These are phyloP conservation scores for Nitzschia sp. DNA, from an alignment of 108 stramenopile genomes.

Conservation along the genomic window DNA sequence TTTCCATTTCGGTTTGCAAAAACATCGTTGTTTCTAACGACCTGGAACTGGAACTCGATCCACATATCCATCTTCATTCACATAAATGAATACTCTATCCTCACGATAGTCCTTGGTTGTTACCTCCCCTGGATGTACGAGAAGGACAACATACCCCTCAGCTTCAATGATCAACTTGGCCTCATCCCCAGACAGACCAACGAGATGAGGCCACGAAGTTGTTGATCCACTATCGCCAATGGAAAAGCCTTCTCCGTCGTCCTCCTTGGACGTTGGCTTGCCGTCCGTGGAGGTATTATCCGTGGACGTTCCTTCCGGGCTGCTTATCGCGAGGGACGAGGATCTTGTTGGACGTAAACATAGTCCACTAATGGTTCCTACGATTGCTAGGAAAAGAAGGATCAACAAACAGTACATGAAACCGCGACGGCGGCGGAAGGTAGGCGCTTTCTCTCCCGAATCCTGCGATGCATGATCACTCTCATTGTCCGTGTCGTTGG, in stretches of 20 bases:
- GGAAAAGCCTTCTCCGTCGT: background rate
- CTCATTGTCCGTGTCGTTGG: no score
- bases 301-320: no score
- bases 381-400: no score
- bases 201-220: constrained; percentile 10
- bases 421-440: no score
- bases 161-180: constrained; percentile 16
- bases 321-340: no score
- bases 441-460: no score
- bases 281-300: no score
- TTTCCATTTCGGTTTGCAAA: background rate
- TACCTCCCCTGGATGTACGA: constrained; percentile 5
- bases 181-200: constrained; percentile 10
- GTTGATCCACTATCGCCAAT: background rate
- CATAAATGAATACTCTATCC: constrained; percentile 10
- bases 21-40: background rate
- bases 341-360: no score
- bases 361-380: no score
- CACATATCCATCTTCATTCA: constrained; percentile 17
- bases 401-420: no score
- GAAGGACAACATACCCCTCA: constrained; percentile 5
- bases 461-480: no score
- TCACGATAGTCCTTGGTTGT: constrained; percentile 17
- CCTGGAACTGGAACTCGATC: background rate
- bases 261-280: background rate